Evolutionary conservation across 2,329 filamentous ascomycete genomes (phyloP).

Genomic region (Colletotrichum magnum): DNA sequence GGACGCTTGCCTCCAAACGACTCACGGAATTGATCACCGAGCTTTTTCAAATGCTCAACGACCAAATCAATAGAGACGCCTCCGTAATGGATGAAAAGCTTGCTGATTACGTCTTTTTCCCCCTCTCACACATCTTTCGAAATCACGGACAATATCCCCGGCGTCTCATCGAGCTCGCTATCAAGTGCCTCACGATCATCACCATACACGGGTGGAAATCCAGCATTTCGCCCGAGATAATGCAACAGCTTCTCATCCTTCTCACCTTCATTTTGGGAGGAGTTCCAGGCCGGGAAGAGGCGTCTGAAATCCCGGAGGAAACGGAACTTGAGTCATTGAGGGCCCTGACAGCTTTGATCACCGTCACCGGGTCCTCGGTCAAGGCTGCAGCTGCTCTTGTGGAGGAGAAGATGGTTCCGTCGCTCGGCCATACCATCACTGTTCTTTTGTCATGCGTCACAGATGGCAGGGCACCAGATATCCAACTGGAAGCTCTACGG

Average conservation of each 20-base stretch:
- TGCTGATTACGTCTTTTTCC: slow-evolving; percentile 96
- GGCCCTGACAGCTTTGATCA: slow-evolving; percentile 77
- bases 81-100: slow-evolving; percentile 81
- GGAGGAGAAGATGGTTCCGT: slow-evolving; percentile 76
- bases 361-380: slow-evolving; percentile 66
- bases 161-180: slow-evolving; percentile 79
- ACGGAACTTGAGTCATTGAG: slow-evolving; percentile 78
- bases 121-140: slow-evolving; percentile 88
- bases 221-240: slow-evolving; percentile 78
- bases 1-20: slow-evolving; percentile 56
- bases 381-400: slow-evolving; percentile 64
- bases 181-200: slow-evolving; percentile 82
- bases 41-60: slow-evolving; percentile 62
- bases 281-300: slow-evolving; percentile 68
- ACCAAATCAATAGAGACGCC: slow-evolving; percentile 59
- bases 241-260: slow-evolving; percentile 87
- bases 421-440: slow-evolving; percentile 86
- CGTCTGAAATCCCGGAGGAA: slow-evolving; percentile 75
- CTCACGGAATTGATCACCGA: slow-evolving; percentile 62
- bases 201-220: slow-evolving; percentile 84
- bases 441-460: slow-evolving; percentile 82
- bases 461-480: slow-evolving; percentile 73
- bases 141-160: slow-evolving; percentile 80
- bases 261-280: slow-evolving; percentile 86
- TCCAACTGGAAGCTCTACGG: slow-evolving; percentile 79